phyloP scores from a whole-genome alignment of 768 basidiomycete genomes.

The Boletus tylopilopsis region DNA sequence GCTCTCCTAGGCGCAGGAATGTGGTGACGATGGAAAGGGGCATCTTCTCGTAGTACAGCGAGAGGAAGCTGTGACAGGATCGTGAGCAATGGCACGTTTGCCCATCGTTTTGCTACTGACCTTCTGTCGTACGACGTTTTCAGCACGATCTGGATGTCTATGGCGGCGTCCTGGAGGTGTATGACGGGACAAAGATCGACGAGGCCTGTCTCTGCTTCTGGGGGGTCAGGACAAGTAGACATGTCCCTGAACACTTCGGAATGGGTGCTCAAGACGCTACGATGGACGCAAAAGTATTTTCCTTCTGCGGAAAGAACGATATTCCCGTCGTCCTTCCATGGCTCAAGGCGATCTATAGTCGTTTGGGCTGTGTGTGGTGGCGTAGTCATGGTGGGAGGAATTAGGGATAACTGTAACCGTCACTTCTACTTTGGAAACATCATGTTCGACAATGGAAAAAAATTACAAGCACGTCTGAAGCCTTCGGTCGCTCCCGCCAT shows the following conservation, averaged over 20 bases:
- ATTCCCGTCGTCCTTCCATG: slow-evolving; percentile 23
- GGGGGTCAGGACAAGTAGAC: slow-evolving; percentile 11
- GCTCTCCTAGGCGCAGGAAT: slow-evolving; percentile 14
- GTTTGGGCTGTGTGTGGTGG: background rate
- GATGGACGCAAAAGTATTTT: slow-evolving; percentile 31
- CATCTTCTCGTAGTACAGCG: background rate
- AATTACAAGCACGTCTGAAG: too few relatives aligned
- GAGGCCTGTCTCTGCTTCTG: background rate
- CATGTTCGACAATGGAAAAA: too few relatives aligned
- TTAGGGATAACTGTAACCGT: too few relatives aligned
- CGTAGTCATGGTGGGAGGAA: background rate
- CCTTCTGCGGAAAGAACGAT: slow-evolving; percentile 22
- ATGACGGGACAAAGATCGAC: slow-evolving; percentile 20
- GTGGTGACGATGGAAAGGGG: background rate
- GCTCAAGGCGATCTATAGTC: background rate
- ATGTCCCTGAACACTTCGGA: slow-evolving; percentile 30
- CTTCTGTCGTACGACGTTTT: slow-evolving; percentile 18
- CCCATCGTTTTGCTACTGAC: background rate
- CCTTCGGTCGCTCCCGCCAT: background rate
- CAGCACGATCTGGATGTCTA: slow-evolving; percentile 12
- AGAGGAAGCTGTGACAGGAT: background rate
- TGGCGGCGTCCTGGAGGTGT: slow-evolving; percentile 10
- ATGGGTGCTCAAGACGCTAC: slow-evolving; percentile 21
- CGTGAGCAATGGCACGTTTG: background rate
- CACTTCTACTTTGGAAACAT: too few relatives aligned